These are phyloP conservation scores for Colletotrichum sp. DNA, from an alignment of 2,329 filamentous ascomycete species.

Conservation along the genomic window DNA sequence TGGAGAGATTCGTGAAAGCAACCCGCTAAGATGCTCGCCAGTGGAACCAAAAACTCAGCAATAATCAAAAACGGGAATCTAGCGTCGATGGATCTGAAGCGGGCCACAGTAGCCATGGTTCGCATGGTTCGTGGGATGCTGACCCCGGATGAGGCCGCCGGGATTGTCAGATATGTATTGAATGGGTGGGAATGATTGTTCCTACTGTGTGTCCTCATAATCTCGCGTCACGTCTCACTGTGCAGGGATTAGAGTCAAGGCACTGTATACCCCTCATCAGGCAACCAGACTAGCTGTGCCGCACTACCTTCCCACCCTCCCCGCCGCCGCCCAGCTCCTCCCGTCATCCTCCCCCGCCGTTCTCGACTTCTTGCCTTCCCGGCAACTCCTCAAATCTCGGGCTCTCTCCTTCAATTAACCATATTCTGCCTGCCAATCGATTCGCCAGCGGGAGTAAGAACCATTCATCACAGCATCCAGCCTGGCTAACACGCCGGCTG, in stretches of 20 bases:
- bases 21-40: not conserved
- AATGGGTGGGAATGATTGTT: not conserved
- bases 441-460: not conserved
- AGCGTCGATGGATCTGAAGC: not conserved
- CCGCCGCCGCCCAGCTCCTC: not conserved
- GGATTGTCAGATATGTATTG: not conserved
- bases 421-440: not conserved
- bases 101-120: not conserved
- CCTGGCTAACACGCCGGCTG: not conserved
- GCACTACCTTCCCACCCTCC: not conserved
- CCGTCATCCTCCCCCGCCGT: not conserved
- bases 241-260: not conserved
- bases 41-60: not conserved
- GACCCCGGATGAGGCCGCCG: not conserved
- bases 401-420: not conserved
- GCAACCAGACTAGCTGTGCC: constrained; percentile 7
- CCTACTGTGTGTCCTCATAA: fast-evolving
- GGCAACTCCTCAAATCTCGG: not conserved
- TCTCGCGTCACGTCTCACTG: fast-evolving
- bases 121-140: not conserved
- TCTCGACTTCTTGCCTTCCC: not conserved
- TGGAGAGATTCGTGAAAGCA: not conserved
- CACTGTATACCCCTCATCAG: not conserved
- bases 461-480: not conserved
- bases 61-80: fast-evolving